These are phyloP conservation scores for Powellomyces hirtus DNA, from an alignment of 192 early-diverging fungal species.

Conservation along the genomic window DNA sequence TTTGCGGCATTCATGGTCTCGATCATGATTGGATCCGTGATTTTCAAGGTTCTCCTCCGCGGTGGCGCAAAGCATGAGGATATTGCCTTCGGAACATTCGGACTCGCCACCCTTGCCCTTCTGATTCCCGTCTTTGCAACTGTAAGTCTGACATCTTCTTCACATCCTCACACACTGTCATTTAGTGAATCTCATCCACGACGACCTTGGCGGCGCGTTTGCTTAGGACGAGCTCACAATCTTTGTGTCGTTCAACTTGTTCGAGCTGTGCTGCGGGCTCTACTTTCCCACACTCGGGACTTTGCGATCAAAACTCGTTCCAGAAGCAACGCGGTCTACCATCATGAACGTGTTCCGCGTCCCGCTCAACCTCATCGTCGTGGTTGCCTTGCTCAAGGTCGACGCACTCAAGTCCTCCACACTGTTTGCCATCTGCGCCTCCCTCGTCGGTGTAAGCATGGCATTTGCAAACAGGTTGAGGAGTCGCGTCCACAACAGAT, in stretches of 20 bases:
- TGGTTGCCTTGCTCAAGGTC: slow-evolving; percentile 33
- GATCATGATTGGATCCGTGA: slow-evolving; percentile 47
- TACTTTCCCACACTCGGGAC: slow-evolving; percentile 50
- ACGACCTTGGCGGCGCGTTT: no score
- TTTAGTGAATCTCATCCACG: no score
- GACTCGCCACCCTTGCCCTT: slow-evolving; percentile 18
- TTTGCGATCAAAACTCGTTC: slow-evolving; percentile 36
- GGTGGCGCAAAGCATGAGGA: slow-evolving; percentile 15
- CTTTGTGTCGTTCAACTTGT: slow-evolving; percentile 43
- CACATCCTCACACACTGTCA: no score
- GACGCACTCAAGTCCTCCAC: slow-evolving; percentile 1
- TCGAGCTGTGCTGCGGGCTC: slow-evolving; percentile 44
- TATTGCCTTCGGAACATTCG: slow-evolving; percentile 27
- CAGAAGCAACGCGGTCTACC: slow-evolving; percentile 45
- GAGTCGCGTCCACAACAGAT: background rate
- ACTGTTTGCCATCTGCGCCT: slow-evolving; percentile 29
- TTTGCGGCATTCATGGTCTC: slow-evolving; percentile 53
- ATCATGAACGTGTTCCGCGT: slow-evolving; percentile 53
- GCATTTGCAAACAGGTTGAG: slow-evolving; percentile 12
- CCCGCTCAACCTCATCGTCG: slow-evolving; percentile 53
- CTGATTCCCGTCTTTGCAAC: slow-evolving; percentile 11
- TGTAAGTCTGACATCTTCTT: no score
- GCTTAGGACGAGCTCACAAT: slow-evolving; percentile 17
- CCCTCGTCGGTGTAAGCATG: background rate
- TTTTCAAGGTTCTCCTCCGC: slow-evolving; percentile 27